These are phyloP conservation scores for Torulaspora indica DNA, from an alignment of 805 yeast genomes.

Conservation along the genomic window DNA sequence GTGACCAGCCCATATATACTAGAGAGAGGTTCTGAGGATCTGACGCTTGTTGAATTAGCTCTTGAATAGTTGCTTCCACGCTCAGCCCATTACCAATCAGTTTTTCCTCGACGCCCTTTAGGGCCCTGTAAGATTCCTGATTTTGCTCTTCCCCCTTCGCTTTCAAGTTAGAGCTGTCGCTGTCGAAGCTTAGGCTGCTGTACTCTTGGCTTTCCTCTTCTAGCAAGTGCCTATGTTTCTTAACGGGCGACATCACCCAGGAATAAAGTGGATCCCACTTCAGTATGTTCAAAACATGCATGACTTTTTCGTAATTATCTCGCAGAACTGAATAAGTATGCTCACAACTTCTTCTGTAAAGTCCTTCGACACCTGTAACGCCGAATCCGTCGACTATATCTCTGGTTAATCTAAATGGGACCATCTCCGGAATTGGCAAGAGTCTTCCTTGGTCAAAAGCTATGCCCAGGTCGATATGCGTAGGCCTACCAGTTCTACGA, in stretches of 20 bases:
- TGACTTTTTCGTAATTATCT: slow-evolving; percentile 59
- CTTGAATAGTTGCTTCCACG: slow-evolving; percentile 79
- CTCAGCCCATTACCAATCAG: slow-evolving; percentile 62
- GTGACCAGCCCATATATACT: slow-evolving; percentile 82
- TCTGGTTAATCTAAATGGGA: slow-evolving; percentile 87
- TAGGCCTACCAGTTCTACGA: slow-evolving; percentile 76
- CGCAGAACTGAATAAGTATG: slow-evolving; percentile 65
- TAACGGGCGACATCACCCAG: slow-evolving; percentile 81
- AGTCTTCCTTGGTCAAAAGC: slow-evolving; percentile 92
- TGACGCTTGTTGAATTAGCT: slow-evolving; percentile 71
- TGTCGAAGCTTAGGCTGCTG: slow-evolving; percentile 4
- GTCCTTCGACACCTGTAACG: slow-evolving; percentile 73
- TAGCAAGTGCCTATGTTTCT: slow-evolving; percentile 42
- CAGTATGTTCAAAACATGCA: slow-evolving; percentile 78
- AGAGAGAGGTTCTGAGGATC: slow-evolving; percentile 62
- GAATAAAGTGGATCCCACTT: slow-evolving; percentile 89
- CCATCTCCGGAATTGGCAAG: slow-evolving; percentile 83
- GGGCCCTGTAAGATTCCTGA: slow-evolving; percentile 76
- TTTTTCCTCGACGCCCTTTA: slow-evolving; percentile 67
- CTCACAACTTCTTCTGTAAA: slow-evolving; percentile 69
- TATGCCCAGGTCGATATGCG: slow-evolving; percentile 93
- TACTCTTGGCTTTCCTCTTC: slow-evolving; percentile 24
- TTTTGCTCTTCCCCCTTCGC: slow-evolving; percentile 37
- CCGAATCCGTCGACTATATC: slow-evolving; percentile 95
- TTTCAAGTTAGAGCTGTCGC: slow-evolving; percentile 15